These are phyloP conservation scores for Crithidia sp. DNA, from an alignment of 208 protist genomes.

Conservation along the genomic window DNA sequence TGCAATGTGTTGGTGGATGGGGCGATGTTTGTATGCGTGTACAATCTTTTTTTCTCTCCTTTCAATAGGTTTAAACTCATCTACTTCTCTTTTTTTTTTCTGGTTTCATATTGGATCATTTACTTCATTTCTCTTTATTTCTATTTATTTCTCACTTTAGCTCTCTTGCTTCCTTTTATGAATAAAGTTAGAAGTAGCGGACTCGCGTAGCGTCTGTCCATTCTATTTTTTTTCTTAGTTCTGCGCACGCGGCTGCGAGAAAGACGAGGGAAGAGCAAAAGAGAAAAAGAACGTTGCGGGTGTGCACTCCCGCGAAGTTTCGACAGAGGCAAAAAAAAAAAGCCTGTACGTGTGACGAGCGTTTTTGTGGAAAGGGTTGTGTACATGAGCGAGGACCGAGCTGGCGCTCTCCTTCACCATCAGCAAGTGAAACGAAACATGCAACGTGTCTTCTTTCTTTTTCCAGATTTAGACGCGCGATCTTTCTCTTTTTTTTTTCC, in stretches of 20 bases:
- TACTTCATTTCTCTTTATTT: neutral
- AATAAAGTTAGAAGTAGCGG: slow-evolving; percentile 10
- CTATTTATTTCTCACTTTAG: slow-evolving; percentile 10
- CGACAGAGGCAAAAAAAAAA: neutral
- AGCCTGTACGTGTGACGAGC: neutral
- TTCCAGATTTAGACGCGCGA: too few species aligned
- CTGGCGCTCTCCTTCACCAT: too few species aligned
- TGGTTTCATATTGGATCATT: neutral
- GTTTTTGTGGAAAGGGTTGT: neutral
- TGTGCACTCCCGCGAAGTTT: too few species aligned
- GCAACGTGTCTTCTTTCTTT: too few species aligned
- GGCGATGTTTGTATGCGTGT: neutral
- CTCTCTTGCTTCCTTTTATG: neutral
- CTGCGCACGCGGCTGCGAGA: neutral
- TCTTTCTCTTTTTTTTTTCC: slow-evolving; percentile 11
- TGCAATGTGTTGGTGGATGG: neutral
- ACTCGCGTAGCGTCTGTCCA: slow-evolving; percentile 17
- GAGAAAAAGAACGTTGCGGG: neutral
- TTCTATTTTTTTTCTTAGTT: too few species aligned
- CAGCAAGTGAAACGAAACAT: too few species aligned
- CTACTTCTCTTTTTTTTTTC: slow-evolving; percentile 9
- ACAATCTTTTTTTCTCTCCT: slow-evolving; percentile 20
- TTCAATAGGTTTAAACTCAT: neutral
- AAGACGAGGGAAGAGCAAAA: neutral
- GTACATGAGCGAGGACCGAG: too few species aligned